These are phyloP conservation scores for Leucocoprinus sp. DNA, from an alignment of 768 basidiomycete genomes.

Conservation along the genomic window DNA sequence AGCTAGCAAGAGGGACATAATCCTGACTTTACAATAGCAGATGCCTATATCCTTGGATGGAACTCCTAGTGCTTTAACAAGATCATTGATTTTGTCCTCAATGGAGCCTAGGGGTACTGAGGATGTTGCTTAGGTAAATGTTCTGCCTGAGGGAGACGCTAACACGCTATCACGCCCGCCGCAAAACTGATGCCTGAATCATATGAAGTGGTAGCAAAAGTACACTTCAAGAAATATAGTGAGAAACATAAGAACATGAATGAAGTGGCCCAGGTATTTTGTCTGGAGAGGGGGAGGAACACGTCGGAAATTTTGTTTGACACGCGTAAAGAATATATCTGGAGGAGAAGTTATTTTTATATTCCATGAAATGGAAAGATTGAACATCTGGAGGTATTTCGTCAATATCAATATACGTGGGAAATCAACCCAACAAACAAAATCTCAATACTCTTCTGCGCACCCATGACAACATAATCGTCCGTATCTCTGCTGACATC, in stretches of 20 bases:
- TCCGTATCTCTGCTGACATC: too few species aligned
- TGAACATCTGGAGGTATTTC: too few species aligned
- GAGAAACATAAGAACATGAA: constrained; percentile 38
- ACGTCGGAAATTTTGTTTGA: constrained; percentile 17
- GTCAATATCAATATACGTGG: background rate
- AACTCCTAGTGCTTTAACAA: constrained; percentile 55
- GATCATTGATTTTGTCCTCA: constrained; percentile 52
- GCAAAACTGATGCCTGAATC: constrained; percentile 44
- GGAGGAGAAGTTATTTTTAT: background rate
- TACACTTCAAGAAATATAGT: constrained; percentile 41
- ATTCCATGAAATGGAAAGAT: background rate
- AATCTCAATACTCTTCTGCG: too few species aligned
- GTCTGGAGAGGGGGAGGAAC: constrained; percentile 39
- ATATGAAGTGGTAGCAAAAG: constrained; percentile 41
- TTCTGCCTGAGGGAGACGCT: background rate
- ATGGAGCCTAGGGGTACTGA: constrained; percentile 16
- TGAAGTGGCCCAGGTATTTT: constrained; percentile 38
- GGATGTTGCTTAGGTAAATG: constrained; percentile 17
- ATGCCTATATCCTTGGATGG: constrained; percentile 51
- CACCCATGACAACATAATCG: too few species aligned
- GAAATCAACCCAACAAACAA: too few species aligned
- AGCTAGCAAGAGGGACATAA: constrained; percentile 50
- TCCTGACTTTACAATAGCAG: constrained; percentile 55
- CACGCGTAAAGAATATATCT: background rate
- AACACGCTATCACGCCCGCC: constrained; percentile 55